Evolutionary conservation across 2,329 filamentous ascomycete species (phyloP).

Genomic region (Pseudogymnoascus sp.): DNA sequence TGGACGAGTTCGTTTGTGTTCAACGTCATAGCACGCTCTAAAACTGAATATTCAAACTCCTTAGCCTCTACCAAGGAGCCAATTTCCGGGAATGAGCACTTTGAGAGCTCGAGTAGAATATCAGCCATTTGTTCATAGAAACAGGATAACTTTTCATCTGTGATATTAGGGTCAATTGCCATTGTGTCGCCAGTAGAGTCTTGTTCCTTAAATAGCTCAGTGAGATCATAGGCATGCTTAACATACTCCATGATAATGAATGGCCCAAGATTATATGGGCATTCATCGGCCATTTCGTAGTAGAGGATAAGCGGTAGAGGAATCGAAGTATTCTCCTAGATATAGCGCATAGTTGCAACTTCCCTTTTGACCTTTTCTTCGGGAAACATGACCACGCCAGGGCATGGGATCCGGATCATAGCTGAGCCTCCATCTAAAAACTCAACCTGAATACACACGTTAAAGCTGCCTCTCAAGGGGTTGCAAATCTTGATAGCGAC

Average conservation of each 20-base stretch:
- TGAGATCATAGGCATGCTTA: conserved; percentile 19
- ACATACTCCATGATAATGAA: conserved; percentile 32
- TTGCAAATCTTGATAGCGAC: background rate
- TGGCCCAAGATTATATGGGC: conserved; percentile 21
- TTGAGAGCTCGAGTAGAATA: conserved; percentile 12
- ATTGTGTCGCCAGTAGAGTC: conserved; percentile 10
- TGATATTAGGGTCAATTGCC: conserved; percentile 15
- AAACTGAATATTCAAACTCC: conserved; percentile 8
- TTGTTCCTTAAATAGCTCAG: conserved; percentile 19
- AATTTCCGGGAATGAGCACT: conserved; percentile 14
- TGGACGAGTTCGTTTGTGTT: conserved; percentile 27
- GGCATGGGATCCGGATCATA: conserved; percentile 11
- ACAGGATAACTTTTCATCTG: conserved; percentile 10
- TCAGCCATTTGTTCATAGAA: conserved; percentile 15
- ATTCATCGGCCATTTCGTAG: conserved; percentile 15
- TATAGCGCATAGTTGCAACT: conserved; percentile 20
- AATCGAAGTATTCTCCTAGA: conserved; percentile 19
- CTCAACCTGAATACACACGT: background rate
- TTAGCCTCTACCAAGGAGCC: conserved; percentile 12
- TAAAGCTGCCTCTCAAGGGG: background rate
- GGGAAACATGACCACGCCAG: conserved; percentile 9
- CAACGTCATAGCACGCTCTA: conserved; percentile 12
- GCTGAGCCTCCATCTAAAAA: background rate
- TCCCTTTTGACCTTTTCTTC: conserved; percentile 23
- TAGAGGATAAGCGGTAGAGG: conserved; percentile 20